A percentile compares a stretch with the other conserved stretches of the same genome.
phyloP scores from a whole-genome alignment of 768 basidiomycete species.

The Suillus fuscotomentosus region DNA sequence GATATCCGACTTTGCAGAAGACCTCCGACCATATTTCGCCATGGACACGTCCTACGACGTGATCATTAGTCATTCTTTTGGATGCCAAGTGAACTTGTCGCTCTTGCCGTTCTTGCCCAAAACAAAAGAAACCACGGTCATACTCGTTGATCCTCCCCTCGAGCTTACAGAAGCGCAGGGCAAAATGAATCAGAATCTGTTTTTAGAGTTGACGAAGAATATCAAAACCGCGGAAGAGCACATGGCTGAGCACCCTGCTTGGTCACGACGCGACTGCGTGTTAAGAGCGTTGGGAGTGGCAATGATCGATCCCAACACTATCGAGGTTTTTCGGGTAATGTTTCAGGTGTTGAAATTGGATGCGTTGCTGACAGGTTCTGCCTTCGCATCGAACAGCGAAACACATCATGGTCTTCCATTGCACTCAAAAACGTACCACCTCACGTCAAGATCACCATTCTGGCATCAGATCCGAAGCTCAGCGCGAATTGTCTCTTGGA shows the following conservation, averaged over 20 bases:
- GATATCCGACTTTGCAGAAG: neutral
- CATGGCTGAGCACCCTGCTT: slow-evolving; percentile 16
- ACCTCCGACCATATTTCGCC: slow-evolving; percentile 13
- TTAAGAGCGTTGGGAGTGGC: slow-evolving; percentile 11
- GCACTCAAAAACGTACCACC: slow-evolving; percentile 1
- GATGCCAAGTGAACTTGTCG: slow-evolving; percentile 10
- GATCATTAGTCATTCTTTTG: slow-evolving; percentile 21
- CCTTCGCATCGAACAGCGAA: slow-evolving; percentile 1
- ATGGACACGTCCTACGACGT: slow-evolving; percentile 12
- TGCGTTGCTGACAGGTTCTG: neutral
- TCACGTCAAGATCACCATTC: slow-evolving; percentile 13
- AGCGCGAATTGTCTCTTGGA: slow-evolving; percentile 1
- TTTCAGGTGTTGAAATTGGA: neutral
- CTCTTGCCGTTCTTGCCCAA: slow-evolving; percentile 16
- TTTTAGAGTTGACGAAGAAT: neutral
- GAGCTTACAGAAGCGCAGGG: neutral
- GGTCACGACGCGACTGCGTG: slow-evolving; percentile 13
- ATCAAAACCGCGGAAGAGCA: neutral
- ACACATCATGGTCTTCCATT: slow-evolving; percentile 19
- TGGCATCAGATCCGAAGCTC: slow-evolving; percentile 19
- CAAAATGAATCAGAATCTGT: neutral
- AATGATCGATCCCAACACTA: neutral
- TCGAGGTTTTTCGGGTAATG: neutral
- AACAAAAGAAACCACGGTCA: slow-evolving; percentile 7
- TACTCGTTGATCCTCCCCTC: slow-evolving; percentile 16